Base-by-base conservation (phyloP, 2,329 filamentous ascomycete species). In the Paecilomyces fulvus region DNA sequence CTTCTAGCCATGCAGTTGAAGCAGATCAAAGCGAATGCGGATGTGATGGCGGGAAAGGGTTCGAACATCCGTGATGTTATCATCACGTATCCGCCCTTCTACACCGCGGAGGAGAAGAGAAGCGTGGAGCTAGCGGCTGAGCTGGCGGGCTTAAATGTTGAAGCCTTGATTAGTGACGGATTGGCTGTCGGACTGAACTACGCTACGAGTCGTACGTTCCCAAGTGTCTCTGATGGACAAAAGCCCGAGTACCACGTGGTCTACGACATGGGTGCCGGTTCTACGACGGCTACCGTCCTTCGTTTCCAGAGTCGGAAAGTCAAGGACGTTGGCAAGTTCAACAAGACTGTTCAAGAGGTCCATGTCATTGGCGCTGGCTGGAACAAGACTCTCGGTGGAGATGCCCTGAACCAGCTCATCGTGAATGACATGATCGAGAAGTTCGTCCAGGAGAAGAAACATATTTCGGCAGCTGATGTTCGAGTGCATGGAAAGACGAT, bases 221-320 rank as follows among this genome's bases (percentile, higher is more conserved):
- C 92, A 37, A 90, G 84, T 65, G 79, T 94, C 58, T 88, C 84
- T 55, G 86, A 94, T 55, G 90, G 90, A 55, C 87, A 83, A 61
- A 91, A 91, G 77, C 87, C 94, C 0, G 94, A 99, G 74, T 84
- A 92, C 65, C 90, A 99, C 75, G 77, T 99, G 71, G 84, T 99
- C 30, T 99, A 94, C 68, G 94, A 99, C 70, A 97, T 99, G 92
- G 94, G 94, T 63, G 92, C 94, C 63, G 94, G 94, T 3, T 96
- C 90, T 50, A 89, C 92, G 30, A 95, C 90, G 65, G 92, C 92
- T 3, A 94, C 91, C 6, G 79, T 99, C 54, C 76, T 99, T 70
- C 88, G 86, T 66, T 96, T 99, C 76, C 92, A 96, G 73, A 88
- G 89, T 69, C 86, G 87, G 64, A 86, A 82, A 1, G 87, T 97